Evolutionary conservation across 192 early-diverging fungal species (phyloP), one percentile per base, ranked within the genome.

Genomic region (Coemansia sp.): DNA sequence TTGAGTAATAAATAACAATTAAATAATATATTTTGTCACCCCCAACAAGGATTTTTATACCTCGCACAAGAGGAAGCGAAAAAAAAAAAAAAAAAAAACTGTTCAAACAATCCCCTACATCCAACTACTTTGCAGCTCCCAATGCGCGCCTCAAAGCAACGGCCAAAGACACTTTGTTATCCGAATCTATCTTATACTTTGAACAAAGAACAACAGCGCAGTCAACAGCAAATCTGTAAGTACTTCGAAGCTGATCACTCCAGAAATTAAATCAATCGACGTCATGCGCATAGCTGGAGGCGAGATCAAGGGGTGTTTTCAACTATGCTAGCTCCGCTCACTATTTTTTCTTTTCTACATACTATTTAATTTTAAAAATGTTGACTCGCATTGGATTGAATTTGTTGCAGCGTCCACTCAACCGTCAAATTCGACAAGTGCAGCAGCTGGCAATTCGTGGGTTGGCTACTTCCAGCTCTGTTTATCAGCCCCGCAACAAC

Each of bases 401-500:
- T 63, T 24, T 27, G 8, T 20, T 63, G 61, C 36, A 24, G 40
- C 34, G 40, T 20, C 61, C 40, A 27, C 38, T 42, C 34, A 5
- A 20, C 38, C 10, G 36, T 40, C 40, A 41, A 24, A 11, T 15
- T 11, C 61, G 61, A 13, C 31, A 10, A 41, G 61, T 13, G 8
- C 61, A 38, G 20, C 34, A 38, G 38, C 61, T 41, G 9, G 36
- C 38, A 24, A 63, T 16, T n/a, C 61, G 61, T 6, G 40, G 36
- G 15, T 22, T 63, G 12, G 9, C 55, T 16, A 60, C 70, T 7
- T 33, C 31, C 0, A 51, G 22, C 20, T 15, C 51, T n/a, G 22
- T 20, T 20, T 27, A 27, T 29, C 49, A 72, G 51, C 70, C 70
- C 13, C 70, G 70, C 5, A 36, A 22, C 52, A 63, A 52, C 27